Conservation (phyloP, 2,329 filamentous ascomycete genomes). For the Monilinia aucupariae region DNA sequence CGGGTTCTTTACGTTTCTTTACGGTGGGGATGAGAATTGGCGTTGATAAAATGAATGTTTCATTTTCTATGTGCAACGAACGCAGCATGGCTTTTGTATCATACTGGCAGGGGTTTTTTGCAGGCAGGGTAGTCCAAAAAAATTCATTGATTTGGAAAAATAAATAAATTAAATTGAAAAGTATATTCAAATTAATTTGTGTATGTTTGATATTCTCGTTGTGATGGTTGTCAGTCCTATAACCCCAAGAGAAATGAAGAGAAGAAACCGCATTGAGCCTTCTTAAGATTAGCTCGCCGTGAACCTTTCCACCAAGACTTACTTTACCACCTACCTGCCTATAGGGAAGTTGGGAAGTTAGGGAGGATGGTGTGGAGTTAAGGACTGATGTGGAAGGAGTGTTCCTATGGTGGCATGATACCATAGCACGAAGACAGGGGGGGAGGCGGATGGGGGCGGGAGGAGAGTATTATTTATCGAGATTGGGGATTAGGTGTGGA, state of each 20-base stretch:
- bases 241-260: too few relatives aligned
- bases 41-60: slow-evolving; percentile 11
- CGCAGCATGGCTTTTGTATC: slow-evolving; percentile 13
- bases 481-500: too few relatives aligned
- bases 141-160: slow-evolving; percentile 1
- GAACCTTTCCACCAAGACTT: too few relatives aligned
- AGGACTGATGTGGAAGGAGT: too few relatives aligned
- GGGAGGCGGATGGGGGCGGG: too few relatives aligned
- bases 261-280: too few relatives aligned
- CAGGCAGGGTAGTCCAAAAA: slow-evolving; percentile 9
- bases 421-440: too few relatives aligned
- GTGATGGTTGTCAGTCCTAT: not conserved
- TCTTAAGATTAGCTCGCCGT: not conserved
- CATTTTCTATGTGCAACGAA: slow-evolving; percentile 8
- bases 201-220: not conserved
- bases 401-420: too few relatives aligned
- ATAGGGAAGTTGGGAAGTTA: too few relatives aligned
- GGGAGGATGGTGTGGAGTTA: too few relatives aligned
- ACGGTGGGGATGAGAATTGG: slow-evolving; percentile 10
- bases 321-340: too few relatives aligned
- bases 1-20: not conserved
- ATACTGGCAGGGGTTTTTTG: slow-evolving; percentile 14
- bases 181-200: not conserved
- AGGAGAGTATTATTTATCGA: too few relatives aligned
- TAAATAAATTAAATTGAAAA: not conserved